Percentiles rank a stretch among this genome's conserved stretches.
These are phyloP conservation scores for Populus davidiana DNA, from an alignment of 345 rosid species.

Conservation along the genomic window DNA sequence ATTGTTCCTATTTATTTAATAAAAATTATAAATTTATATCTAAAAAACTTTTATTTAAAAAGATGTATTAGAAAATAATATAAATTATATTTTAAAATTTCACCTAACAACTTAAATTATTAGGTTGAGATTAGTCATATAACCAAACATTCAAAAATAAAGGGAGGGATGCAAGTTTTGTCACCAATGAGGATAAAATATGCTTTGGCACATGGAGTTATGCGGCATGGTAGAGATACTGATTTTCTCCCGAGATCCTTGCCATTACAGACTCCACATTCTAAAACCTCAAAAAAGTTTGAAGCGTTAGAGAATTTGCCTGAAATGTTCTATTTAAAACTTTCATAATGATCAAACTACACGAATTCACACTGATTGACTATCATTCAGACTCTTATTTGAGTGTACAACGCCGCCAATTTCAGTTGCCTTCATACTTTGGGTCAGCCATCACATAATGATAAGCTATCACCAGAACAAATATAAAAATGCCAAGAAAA, in stretches of 20 bases:
- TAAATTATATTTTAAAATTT: too few species aligned
- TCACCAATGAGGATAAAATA: not conserved
- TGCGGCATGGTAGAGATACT: not conserved
- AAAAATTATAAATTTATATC: too few species aligned
- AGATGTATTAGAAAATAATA: too few species aligned
- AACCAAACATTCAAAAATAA: not conserved
- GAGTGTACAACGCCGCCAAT: not conserved
- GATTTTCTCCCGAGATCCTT: not conserved
- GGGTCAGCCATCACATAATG: slow-evolving; percentile 84
- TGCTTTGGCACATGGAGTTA: not conserved
- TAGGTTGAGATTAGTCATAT: not conserved
- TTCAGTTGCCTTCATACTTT: slow-evolving; percentile 63
- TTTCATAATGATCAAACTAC: not conserved
- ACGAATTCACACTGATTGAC: not conserved
- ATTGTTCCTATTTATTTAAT: too few species aligned
- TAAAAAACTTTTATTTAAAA: accelerated
- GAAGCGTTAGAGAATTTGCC: not conserved
- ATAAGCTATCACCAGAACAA: slow-evolving; percentile 64
- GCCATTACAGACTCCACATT: not conserved
- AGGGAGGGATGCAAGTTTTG: not conserved
- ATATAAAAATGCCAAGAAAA: slow-evolving; percentile 73
- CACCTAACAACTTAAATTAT: accelerated
- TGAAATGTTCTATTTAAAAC: not conserved
- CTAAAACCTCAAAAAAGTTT: not conserved
- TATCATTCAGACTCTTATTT: not conserved